These are phyloP conservation scores for Phaeosphaeriaceae sp. DNA, from an alignment of 2,329 filamentous ascomycete genomes.

Conservation along the genomic window DNA sequence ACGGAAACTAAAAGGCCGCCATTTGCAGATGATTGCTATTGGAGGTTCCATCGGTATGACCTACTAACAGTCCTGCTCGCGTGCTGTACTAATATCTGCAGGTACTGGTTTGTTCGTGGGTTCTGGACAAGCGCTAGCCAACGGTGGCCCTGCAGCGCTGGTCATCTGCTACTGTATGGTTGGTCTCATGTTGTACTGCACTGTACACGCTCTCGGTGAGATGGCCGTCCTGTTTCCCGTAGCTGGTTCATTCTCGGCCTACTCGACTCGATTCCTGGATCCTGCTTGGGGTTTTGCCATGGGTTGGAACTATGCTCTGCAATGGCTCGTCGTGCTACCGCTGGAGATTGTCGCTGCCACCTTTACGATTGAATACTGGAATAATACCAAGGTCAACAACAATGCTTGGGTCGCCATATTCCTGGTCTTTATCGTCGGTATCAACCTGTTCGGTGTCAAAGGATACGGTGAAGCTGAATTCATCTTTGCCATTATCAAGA, in stretches of 20 bases:
- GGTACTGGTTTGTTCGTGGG: conserved; percentile 80
- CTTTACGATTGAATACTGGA: conserved; percentile 85
- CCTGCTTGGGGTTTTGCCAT: conserved; percentile 95
- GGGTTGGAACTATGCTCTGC: conserved; percentile 92
- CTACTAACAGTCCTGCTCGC: conserved; percentile 11
- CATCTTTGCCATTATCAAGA: conserved; percentile 83
- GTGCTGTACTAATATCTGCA: conserved; percentile 25
- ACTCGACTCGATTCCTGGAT: conserved; percentile 90
- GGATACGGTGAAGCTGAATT: conserved; percentile 93
- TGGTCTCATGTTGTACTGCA: conserved; percentile 88
- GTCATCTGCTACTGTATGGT: conserved; percentile 63
- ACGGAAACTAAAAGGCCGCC: conserved; percentile 61
- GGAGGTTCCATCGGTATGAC: conserved; percentile 76
- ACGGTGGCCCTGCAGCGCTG: conserved; percentile 47
- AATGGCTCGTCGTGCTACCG: conserved; percentile 85
- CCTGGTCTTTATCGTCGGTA: conserved; percentile 74
- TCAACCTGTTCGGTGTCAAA: conserved; percentile 73
- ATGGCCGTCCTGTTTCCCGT: conserved; percentile 90
- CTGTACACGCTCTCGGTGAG: conserved; percentile 89
- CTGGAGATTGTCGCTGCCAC: conserved; percentile 88
- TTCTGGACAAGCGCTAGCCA: conserved; percentile 58
- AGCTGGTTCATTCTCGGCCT: conserved; percentile 89
- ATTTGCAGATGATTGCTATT: conserved; percentile 98
- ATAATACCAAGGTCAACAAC: conserved; percentile 52
- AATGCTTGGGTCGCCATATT: conserved; percentile 83